phyloP scores from a whole-genome alignment of 495 filamentous ascomycete species.

The Xylaria castorea region DNA sequence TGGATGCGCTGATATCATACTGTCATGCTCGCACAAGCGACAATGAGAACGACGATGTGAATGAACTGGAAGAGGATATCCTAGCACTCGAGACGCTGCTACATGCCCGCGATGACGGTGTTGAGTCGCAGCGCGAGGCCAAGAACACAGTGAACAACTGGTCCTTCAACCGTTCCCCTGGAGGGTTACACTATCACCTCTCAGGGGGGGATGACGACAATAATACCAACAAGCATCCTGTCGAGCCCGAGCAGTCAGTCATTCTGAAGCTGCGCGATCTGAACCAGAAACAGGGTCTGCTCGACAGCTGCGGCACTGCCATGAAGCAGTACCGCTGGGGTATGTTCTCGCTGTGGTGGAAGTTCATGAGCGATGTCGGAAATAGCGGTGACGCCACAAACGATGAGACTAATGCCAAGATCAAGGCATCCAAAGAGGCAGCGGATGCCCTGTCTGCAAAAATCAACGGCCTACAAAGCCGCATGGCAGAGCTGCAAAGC shows the following conservation, averaged over 20 bases:
- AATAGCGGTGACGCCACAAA: too few species aligned
- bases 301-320: conserved; percentile 29
- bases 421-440: too few species aligned
- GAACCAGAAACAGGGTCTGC: conserved; percentile 34
- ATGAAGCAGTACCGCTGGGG: not conserved
- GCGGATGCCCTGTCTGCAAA: conserved; percentile 15
- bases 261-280: conserved; percentile 31
- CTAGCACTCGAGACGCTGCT: conserved; percentile 39
- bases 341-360: too few species aligned
- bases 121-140: conserved; percentile 44
- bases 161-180: conserved; percentile 37
- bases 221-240: conserved; percentile 10
- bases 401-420: too few species aligned
- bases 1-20: conserved; percentile 55
- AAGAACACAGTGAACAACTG: conserved; percentile 43
- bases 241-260: conserved; percentile 17
- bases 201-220: conserved; percentile 18
- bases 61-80: conserved; percentile 37
- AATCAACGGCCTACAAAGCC: conserved; percentile 14
- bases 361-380: too few species aligned
- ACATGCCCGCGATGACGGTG: conserved; percentile 41
- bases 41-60: conserved; percentile 12
- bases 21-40: conserved; percentile 28
- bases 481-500: conserved; percentile 5
- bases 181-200: conserved; percentile 46